Evolutionary conservation across 169 alveolate genomes (phyloP).

Genomic region (Amoebophrya sp.): DNA sequence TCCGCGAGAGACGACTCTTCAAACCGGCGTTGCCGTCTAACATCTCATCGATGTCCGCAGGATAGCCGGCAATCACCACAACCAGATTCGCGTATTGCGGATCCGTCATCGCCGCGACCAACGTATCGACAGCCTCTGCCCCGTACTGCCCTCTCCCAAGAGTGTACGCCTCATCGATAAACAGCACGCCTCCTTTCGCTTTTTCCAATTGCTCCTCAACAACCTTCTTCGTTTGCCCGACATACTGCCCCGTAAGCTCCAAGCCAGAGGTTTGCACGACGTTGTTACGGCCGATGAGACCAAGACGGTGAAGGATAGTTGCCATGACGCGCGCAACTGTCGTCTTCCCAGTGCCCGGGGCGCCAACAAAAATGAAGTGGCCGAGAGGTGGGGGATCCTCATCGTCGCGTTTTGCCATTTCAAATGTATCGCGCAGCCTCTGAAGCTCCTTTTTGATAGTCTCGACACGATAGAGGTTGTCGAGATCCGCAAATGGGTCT

Average conservation of each 20-base stretch:
- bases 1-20: background rate
- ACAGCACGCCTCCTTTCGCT: background rate
- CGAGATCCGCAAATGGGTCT: too few relatives aligned
- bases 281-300: background rate
- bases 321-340: background rate
- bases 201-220: background rate
- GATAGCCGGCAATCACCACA: background rate
- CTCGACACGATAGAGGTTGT: too few relatives aligned
- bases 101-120: conserved; percentile 16
- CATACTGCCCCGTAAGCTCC: background rate
- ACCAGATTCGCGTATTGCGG: background rate
- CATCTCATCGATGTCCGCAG: background rate
- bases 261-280: background rate
- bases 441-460: too few relatives aligned
- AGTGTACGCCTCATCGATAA: background rate
- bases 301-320: background rate
- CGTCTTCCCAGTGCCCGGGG: background rate
- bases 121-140: background rate
- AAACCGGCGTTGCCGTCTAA: background rate
- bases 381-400: too few relatives aligned
- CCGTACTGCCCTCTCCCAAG: background rate
- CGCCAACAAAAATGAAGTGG: background rate
- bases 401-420: too few relatives aligned
- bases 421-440: too few relatives aligned
- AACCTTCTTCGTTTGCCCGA: background rate